phyloP scores from a whole-genome alignment of 2,329 filamentous ascomycete genomes.

The Xenosphaeropsis pyriputrescens region DNA sequence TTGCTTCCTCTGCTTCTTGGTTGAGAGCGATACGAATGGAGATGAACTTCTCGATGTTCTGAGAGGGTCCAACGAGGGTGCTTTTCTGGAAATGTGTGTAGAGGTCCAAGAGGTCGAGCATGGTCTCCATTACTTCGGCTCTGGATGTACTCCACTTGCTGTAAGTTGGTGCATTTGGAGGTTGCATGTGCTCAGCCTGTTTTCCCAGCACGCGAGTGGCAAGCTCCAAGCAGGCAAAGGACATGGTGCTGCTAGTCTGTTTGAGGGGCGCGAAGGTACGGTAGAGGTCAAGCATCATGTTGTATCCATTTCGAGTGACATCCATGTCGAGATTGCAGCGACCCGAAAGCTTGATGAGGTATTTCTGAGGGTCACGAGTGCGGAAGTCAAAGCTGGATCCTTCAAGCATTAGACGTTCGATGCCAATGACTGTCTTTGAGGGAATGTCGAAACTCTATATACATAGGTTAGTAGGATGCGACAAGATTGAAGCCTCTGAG shows the following conservation, averaged over 20 bases:
- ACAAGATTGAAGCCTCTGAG: background rate
- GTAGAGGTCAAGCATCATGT: constrained; percentile 78
- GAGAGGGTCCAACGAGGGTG: constrained; percentile 59
- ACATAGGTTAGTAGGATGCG: constrained; percentile 1
- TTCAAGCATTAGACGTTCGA: constrained; percentile 88
- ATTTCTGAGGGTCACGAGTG: constrained; percentile 73
- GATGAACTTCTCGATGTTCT: constrained; percentile 68
- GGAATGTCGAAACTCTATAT: constrained; percentile 62
- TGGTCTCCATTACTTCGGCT: constrained; percentile 51
- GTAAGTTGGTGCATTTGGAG: constrained; percentile 30
- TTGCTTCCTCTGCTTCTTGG: constrained; percentile 53
- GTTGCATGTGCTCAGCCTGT: constrained; percentile 32
- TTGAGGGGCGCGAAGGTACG: constrained; percentile 89
- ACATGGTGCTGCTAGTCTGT: constrained; percentile 74
- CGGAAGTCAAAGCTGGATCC: constrained; percentile 89
- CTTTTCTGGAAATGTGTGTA: constrained; percentile 71
- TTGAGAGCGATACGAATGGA: constrained; percentile 79
- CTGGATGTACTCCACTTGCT: constrained; percentile 30
- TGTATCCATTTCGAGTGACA: constrained; percentile 58
- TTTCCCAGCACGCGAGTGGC: constrained; percentile 52
- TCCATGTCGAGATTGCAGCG: constrained; percentile 25
- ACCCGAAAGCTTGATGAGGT: constrained; percentile 64
- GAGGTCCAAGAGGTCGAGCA: constrained; percentile 81
- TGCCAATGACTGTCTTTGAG: constrained; percentile 69
- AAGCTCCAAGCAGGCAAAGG: constrained; percentile 68